Percentiles rank a stretch among this genome's conserved stretches.
Evolutionary conservation across 495 filamentous ascomycete species (phyloP).

Genomic region (Neurospora sp.): DNA sequence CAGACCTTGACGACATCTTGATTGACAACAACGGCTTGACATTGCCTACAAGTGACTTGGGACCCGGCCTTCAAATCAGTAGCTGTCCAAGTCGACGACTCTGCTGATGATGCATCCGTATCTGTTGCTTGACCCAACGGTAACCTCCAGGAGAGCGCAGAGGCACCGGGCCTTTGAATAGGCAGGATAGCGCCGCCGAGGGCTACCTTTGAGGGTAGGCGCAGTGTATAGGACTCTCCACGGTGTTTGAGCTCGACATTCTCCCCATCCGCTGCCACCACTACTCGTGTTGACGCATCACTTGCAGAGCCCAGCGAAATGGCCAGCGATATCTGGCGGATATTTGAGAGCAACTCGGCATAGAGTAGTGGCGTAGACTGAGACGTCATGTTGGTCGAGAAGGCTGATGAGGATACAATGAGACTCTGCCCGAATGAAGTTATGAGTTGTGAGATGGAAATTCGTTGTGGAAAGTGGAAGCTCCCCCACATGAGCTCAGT

Average conservation of each 20-base stretch:
- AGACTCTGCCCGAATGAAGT: too few species aligned
- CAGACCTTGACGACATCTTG: conserved; percentile 45
- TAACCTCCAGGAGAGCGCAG: conserved; percentile 60
- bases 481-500: not conserved
- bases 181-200: conserved; percentile 27
- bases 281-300: conserved; percentile 34
- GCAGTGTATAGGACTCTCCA: conserved; percentile 44
- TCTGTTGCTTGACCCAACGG: conserved; percentile 30
- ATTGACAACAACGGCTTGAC: conserved; percentile 37
- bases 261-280: conserved; percentile 39
- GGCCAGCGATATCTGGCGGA: conserved; percentile 71
- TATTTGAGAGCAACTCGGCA: conserved; percentile 80
- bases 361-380: conserved; percentile 40
- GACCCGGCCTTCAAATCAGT: conserved; percentile 43
- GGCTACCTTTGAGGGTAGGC: conserved; percentile 53
- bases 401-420: too few species aligned
- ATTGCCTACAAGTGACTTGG: conserved; percentile 55
- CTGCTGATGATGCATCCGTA: conserved; percentile 19
- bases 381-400: not conserved
- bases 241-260: conserved; percentile 45
- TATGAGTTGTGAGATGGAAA: not conserved
- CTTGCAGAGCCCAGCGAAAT: conserved; percentile 49
- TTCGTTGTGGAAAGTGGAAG: not conserved
- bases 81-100: conserved; percentile 61
- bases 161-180: conserved; percentile 21